These are phyloP conservation scores for Scleromitrula shiraiana DNA, from an alignment of 2,329 filamentous ascomycete species.

Conservation along the genomic window DNA sequence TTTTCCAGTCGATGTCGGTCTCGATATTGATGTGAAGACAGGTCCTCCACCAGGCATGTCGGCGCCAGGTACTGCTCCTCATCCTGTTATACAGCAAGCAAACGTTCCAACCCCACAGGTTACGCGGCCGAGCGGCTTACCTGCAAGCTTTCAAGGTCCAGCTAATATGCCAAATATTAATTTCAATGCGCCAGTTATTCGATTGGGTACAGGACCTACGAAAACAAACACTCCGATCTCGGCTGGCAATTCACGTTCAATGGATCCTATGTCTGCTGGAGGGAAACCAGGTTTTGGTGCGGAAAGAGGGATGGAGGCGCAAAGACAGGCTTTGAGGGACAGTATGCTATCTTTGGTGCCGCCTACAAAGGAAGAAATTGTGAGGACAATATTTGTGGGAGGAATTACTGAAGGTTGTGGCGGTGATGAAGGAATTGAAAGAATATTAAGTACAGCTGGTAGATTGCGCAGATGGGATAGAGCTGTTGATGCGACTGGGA, in stretches of 20 bases:
- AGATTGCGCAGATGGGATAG: conserved; percentile 79
- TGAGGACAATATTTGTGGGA: conserved; percentile 83
- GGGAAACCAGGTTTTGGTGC: conserved; percentile 32
- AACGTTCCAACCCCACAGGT: conserved; percentile 66
- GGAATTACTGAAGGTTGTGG: conserved; percentile 73
- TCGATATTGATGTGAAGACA: conserved; percentile 31
- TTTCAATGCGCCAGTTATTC: conserved; percentile 93
- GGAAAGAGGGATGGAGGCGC: conserved; percentile 51
- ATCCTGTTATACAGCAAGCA: conserved; percentile 69
- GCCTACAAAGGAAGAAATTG: conserved; percentile 81
- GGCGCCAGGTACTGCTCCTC: conserved; percentile 71
- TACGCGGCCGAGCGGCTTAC: conserved; percentile 73
- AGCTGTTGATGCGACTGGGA: conserved; percentile 65
- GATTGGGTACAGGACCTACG: conserved; percentile 71
- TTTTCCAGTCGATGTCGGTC: neutral
- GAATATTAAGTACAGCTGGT: conserved; percentile 68
- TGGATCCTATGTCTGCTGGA: conserved; percentile 31
- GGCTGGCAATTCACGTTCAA: conserved; percentile 34
- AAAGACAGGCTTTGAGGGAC: conserved; percentile 59
- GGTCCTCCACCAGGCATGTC: conserved; percentile 74
- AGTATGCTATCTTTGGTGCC: conserved; percentile 66
- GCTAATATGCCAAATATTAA: conserved; percentile 96
- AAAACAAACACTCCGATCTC: conserved; percentile 43
- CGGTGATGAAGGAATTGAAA: conserved; percentile 71
- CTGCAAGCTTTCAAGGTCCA: conserved; percentile 78